A percentile compares a stretch with the other conserved stretches of the same genome.
Conservation (phyloP, 352 stramenopile genomes). For the Phytopythium vexans region DNA sequence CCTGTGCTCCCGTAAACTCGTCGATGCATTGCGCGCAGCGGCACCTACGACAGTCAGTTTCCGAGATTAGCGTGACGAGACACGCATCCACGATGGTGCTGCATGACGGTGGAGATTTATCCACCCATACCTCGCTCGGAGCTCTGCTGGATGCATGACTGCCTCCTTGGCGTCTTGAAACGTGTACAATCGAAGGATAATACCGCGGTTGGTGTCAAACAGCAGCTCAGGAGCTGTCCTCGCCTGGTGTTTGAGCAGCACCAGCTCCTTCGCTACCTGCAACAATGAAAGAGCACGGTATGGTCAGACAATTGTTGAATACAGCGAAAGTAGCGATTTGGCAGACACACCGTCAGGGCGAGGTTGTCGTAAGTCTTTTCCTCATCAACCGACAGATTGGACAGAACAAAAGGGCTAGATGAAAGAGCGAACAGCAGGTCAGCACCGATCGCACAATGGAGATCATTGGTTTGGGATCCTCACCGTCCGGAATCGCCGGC, state of each 20-base stretch:
- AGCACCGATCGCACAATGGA: neutral
- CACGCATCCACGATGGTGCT: neutral
- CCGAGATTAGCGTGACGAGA: neutral
- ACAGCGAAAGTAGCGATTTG: neutral
- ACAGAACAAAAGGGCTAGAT: slow-evolving; percentile 76
- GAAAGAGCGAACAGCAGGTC: slow-evolving; percentile 3
- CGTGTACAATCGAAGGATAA: slow-evolving; percentile 78
- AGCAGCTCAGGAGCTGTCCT: slow-evolving; percentile 71
- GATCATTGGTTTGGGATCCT: too few species aligned
- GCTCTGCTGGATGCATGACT: slow-evolving; percentile 66
- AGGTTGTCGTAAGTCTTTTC: slow-evolving; percentile 67
- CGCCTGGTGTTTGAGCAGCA: slow-evolving; percentile 72
- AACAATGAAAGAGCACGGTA: neutral
- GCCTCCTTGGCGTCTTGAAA: slow-evolving; percentile 69
- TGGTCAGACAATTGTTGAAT: neutral
- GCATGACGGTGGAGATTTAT: too few species aligned
- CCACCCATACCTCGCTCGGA: slow-evolving; percentile 53
- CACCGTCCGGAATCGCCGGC: slow-evolving; percentile 76
- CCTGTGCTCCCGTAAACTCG: slow-evolving; percentile 82
- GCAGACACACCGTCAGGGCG: slow-evolving; percentile 42
- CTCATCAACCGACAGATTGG: slow-evolving; percentile 57
- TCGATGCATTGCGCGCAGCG: slow-evolving; percentile 85
- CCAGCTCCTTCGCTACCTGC: slow-evolving; percentile 74
- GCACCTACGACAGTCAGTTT: slow-evolving; percentile 32
- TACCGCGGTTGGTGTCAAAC: slow-evolving; percentile 75